Evolutionary conservation across 306 rosid genomes (phyloP), one percentile per base, ranked within the genome.

Genomic region (Chamaecrista fasciculata): DNA sequence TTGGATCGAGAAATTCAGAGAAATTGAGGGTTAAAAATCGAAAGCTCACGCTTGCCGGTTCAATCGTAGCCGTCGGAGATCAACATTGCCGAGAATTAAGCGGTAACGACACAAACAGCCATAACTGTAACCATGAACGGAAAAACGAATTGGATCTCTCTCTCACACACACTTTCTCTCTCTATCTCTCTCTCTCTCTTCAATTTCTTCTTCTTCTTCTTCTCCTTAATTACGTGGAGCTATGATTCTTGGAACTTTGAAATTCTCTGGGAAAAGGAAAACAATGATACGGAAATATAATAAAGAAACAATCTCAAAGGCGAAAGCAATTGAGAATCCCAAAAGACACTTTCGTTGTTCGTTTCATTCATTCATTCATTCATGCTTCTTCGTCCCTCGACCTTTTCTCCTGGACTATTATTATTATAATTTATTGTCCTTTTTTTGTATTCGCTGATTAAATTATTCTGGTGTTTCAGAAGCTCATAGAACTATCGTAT

Each of bases 1-100:
- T 68, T 31, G 67, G 80, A 59, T 74, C 78, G 44, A 44, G 56
- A 26, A 80, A 51, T 65, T 72, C 67, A 69, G 70, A 42, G 36
- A 40, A 39, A 24, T 42, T 14, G 44, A 42, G 46, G 70, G 50
- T 23, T n/a, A n/a, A n/a, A n/a, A n/a, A n/a, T n/a, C n/a, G n/a
- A n/a, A n/a, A 77, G 76, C 74, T 81, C 75, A 76, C 74, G 62
- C 72, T 71, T 34, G 66, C 64, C 62, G 81, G 85, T 76, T 81
- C 82, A 81, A 79, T 69, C 61, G 58, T 74, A 78, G 78, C 40
- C 68, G 70, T 69, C 77, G 66, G 70, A 65, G 72, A 81, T 73
- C 87, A 85, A 82, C 96, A 84, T 80, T 69, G 86, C 85, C 78
- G 90, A 82, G 83, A 80, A 81, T 65, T 74, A 86, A 55, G 83